Base-by-base conservation (phyloP, 345 rosid genomes). In the Limnanthes douglasii region DNA sequence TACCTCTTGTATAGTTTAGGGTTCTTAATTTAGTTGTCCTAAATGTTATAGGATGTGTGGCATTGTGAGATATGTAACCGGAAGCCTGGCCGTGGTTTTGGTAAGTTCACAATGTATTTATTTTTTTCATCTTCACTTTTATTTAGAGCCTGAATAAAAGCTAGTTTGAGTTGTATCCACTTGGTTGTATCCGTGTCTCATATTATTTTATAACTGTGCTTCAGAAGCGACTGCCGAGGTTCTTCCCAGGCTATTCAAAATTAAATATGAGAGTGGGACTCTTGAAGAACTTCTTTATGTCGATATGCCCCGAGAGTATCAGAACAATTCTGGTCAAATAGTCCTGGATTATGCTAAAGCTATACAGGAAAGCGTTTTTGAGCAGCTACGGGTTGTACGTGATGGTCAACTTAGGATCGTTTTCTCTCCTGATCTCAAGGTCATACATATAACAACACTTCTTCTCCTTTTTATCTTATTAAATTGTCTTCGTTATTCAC, bases 61-160 rank as follows among this genome's bases (percentile, higher is more conserved):
- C 96, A 84, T 57, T 90, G 96, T 62, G 98, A 84, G 55, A 84
- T 90, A 50, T 90, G 98, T 54, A 84, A 75, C 54, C 74, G 85
- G 44, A 84, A 78, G 72, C 96, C 98, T 11, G 98, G 98, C 37
- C 86, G 98, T 54, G 98, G 98, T 30, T 84, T 90, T 60, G 98
- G 98, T 90, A 75, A 31, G 92, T 18, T 41, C 27, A 3, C 11
- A 21, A 16, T 37, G 11, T 23, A 15, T 17, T 39, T 39, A 6
- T 17, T 17, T 23, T 43, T 31, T 16, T 27, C 16, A 30, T 17
- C 26, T 15, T 17, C 11, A 23, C 0, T 12, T 18, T 21, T 12
- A 4, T 29, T 14, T 21, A 29, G n/a, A n/a, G 31, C 32, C 39
- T 9, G 25, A 30, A 9, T 26, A 3, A 6, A 23, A 18, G n/a